Percentiles rank a stretch among this genome's conserved stretches.
phyloP scores from a whole-genome alignment of 208 protist species.

The Leishmania turanica region DNA sequence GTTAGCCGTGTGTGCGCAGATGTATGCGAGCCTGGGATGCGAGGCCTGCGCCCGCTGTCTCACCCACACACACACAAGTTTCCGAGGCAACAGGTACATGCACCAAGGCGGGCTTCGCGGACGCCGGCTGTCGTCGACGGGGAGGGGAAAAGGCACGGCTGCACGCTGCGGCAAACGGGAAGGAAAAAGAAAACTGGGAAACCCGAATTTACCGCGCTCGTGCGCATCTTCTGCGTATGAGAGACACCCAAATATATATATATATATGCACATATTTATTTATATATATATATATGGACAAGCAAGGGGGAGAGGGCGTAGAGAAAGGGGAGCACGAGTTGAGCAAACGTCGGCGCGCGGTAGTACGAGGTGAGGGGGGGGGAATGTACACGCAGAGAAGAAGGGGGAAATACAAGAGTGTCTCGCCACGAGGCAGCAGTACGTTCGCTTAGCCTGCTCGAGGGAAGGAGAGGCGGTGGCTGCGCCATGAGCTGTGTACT shows the following conservation, averaged over 20 bases:
- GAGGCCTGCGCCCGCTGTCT: background rate
- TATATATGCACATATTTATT: background rate
- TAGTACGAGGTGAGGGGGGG: too few species aligned
- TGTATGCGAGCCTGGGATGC: background rate
- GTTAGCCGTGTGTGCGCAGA: background rate
- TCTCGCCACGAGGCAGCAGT: background rate
- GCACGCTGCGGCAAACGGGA: background rate
- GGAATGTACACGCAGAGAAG: background rate
- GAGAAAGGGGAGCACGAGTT: background rate
- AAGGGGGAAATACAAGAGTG: background rate
- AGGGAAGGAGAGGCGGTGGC: too few species aligned
- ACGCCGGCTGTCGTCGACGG: background rate
- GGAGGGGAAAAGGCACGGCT: background rate
- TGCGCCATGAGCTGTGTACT: background rate
- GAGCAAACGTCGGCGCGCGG: background rate
- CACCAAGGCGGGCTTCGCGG: background rate
- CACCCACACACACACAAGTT: constrained; percentile 1
- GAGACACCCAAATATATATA: background rate
- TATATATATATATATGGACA: background rate
- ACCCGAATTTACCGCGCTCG: background rate
- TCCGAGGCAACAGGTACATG: background rate
- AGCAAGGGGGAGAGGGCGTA: background rate
- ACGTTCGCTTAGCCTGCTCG: background rate
- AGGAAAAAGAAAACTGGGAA: background rate
- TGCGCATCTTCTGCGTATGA: background rate